Conservation (phyloP, 1,284 basidiomycete species). For the Cutaneotrichosporon sp. region DNA sequence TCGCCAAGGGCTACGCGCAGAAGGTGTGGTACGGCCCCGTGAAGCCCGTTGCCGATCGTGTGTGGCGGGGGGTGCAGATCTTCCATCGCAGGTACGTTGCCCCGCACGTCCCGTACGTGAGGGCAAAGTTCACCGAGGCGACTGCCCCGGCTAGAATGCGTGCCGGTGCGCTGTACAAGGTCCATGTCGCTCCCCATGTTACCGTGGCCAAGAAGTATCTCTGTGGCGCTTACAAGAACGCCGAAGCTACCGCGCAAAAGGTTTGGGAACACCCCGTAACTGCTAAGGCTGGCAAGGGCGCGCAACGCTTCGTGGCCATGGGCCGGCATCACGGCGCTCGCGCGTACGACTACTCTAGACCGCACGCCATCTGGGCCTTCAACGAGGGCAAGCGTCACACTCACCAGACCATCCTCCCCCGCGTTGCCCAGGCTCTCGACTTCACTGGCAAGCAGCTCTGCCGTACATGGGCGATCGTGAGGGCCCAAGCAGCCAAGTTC, state of each 20-base stretch:
- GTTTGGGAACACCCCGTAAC: conserved; percentile 35
- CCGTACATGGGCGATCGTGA: conserved; percentile 17
- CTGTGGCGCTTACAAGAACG: conserved; percentile 15
- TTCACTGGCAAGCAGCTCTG: conserved; percentile 8
- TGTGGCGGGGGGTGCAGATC: conserved; percentile 24
- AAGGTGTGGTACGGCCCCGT: conserved; percentile 34
- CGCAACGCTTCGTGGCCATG: conserved; percentile 23
- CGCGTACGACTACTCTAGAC: conserved; percentile 31
- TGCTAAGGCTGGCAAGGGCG: conserved; percentile 25
- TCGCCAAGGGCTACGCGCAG: conserved; percentile 4
- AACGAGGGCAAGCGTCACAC: conserved; percentile 21
- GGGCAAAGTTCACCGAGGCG: conserved; percentile 26
- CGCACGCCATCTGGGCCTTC: conserved; percentile 30
- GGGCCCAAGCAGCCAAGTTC: conserved; percentile 19
- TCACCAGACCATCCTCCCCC: conserved; percentile 18
- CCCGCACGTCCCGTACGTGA: conserved; percentile 39
- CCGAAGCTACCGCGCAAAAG: conserved; percentile 21
- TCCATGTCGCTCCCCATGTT: conserved; percentile 28
- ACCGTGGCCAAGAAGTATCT: conserved; percentile 23
- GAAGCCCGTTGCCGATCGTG: conserved; percentile 35
- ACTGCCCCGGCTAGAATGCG: conserved; percentile 34
- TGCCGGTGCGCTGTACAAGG: conserved; percentile 21
- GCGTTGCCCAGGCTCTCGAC: conserved; percentile 11
- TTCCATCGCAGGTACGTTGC: conserved; percentile 39
- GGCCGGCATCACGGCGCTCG: conserved; percentile 22